Evolutionary conservation across 768 basidiomycete species (phyloP).

Genomic region (Piloderma croceum): DNA sequence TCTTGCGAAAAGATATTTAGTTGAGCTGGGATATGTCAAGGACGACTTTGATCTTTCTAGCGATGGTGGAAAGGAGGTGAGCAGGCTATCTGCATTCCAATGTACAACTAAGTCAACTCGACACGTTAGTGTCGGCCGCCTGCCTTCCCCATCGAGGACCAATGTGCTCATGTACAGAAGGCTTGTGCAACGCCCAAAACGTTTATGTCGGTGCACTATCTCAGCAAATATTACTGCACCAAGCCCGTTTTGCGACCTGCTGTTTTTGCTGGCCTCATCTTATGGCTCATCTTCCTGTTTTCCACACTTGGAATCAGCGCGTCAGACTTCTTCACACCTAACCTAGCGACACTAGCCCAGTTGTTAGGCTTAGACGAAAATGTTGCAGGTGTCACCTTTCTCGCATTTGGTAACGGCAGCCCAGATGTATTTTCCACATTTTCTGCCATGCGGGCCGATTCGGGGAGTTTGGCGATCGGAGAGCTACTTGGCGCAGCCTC

Average conservation of each 20-base stretch:
- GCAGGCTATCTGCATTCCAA: not conserved
- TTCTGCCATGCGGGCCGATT: constrained; percentile 79
- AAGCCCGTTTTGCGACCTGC: constrained; percentile 48
- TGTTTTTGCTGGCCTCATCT: constrained; percentile 54
- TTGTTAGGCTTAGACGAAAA: constrained; percentile 86
- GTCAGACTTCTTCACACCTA: constrained; percentile 96
- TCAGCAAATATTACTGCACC: constrained; percentile 68
- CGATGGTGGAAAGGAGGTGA: constrained; percentile 8
- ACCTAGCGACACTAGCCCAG: constrained; percentile 84
- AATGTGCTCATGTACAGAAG: constrained; percentile 60
- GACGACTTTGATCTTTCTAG: not conserved
- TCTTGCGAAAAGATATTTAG: not conserved
- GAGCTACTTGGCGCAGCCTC: constrained; percentile 93
- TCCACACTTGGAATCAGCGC: constrained; percentile 93
- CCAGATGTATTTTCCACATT: constrained; percentile 97
- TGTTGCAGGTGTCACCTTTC: constrained; percentile 92
- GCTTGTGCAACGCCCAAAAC: constrained; percentile 57
- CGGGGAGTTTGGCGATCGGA: constrained; percentile 88
- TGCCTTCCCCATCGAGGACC: constrained; percentile 42
- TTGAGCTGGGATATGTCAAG: not conserved
- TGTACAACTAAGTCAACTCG: not conserved
- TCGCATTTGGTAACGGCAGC: constrained; percentile 96
- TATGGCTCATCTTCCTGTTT: constrained; percentile 91
- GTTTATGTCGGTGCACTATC: constrained; percentile 65
- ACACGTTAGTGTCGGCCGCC: constrained; percentile 60